Base-by-base conservation (phyloP, 2,329 filamentous ascomycete species). In the Hymenoscyphus linearis region DNA sequence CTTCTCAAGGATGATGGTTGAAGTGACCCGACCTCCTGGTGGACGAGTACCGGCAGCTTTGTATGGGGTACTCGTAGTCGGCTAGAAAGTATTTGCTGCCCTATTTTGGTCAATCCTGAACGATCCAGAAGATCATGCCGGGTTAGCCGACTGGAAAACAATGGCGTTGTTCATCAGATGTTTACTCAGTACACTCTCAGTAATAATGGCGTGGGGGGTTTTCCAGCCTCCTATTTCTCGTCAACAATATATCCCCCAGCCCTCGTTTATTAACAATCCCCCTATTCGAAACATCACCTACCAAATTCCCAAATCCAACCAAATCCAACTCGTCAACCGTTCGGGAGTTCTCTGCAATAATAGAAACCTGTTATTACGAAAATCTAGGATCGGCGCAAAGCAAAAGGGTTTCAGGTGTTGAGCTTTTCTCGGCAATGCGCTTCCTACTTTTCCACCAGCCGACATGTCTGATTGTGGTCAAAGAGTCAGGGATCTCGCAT, bases 401-500 rank as follows among this genome's bases (percentile, higher is more conserved):
- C 52, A 26, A 56, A 14, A 37, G 16, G 16, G 54, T 56, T 56
- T 56, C 54, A 56, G 18, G 34, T 37, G n/a, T 52, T 16, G n/a
- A 52, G 16, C n/a, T n/a, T 31, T 31, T 37, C 25, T 56, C 54
- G 26, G 34, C 34, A 56, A 36, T 53, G 22, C 6, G 25, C 14
- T 35, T 55, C 14, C 18, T 55, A 34, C 54, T 55, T 55, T 40
- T 55, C 36, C 54, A 22, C 22, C 18, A 55, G n/a, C 54, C 54
- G 54, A 56, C 37, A 22, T 40, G 34, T 55, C 22, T 36, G 44
- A 44, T 35, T 18, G 37, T 37, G 7, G 53, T 55, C 53, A 55
- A 55, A 55, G 53, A 55, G 53, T 9, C 53, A 22, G 27, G 35
- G 54, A 36, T 55, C 31, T 56, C 18, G 18, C 9, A 22, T 3